A percentile compares a stretch with the other conserved stretches of the same genome.
Conservation (phyloP, 352 stramenopile species). For the Pelagophyceae sp. region DNA sequence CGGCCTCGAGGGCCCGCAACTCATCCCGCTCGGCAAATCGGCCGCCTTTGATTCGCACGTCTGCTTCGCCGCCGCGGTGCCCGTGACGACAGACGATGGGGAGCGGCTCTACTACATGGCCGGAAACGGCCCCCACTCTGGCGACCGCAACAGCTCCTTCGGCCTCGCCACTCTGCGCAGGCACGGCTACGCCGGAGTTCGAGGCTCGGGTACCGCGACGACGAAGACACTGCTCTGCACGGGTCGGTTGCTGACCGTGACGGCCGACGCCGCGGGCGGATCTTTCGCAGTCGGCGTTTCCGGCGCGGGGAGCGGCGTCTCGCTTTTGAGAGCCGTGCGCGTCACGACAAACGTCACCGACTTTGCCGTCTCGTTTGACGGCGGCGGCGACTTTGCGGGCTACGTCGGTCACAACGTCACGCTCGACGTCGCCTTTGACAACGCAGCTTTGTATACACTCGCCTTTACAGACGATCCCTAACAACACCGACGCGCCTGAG, state of each 20-base stretch:
- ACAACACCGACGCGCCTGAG: too few species aligned
- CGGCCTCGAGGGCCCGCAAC: not conserved
- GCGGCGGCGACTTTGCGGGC: not conserved
- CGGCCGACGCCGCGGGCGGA: not conserved
- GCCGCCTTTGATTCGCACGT: constrained; percentile 11
- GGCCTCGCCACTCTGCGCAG: not conserved
- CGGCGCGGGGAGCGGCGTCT: not conserved
- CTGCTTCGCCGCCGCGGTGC: not conserved
- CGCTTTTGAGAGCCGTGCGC: not conserved
- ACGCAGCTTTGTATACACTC: not conserved
- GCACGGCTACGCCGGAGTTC: not conserved
- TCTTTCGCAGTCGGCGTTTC: not conserved
- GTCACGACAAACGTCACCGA: not conserved
- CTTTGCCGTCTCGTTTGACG: not conserved
- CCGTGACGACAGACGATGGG: not conserved
- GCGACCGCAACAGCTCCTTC: not conserved
- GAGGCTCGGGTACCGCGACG: not conserved
- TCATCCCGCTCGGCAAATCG: not conserved
- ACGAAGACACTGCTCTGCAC: not conserved
- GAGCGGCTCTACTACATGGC: constrained; percentile 1
- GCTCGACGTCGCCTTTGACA: not conserved
- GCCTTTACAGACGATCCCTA: not conserved
- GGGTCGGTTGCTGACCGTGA: not conserved
- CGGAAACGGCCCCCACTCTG: not conserved
- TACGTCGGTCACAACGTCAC: not conserved